Evolutionary conservation across 2,329 filamentous ascomycete genomes (phyloP), one percentile per base, ranked within the genome.

Genomic region (Ophioceras dolichostomum): DNA sequence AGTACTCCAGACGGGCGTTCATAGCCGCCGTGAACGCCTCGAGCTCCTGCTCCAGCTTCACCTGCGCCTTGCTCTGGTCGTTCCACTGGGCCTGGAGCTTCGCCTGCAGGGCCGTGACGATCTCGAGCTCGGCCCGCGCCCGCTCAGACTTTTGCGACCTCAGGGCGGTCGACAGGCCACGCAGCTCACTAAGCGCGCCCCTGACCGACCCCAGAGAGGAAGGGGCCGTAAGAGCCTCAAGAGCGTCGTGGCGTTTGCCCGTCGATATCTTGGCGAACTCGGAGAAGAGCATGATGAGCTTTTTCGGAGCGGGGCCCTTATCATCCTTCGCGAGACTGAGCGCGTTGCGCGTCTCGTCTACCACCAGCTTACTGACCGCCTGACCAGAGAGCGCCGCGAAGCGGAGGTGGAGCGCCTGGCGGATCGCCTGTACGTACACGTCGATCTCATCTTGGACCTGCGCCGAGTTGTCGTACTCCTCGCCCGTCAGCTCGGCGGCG

Each of bases 391-490:
- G 66, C 20, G 78, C 75, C 44, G 81, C 76, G 44, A 81, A 76
- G 10, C 89, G 77, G 57, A 96, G 88, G 6, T 84, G 79, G 39
- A 91, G 72, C 34, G 81, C 68, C 0, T 82, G 76, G 41, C 85
- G 73, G 20, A 95, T 64, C 8, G 75, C 78, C 52, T 87, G 78
- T 40, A 94, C 81, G 50, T 93, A 94, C 6, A 83, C 83, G 57
- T 89, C 84, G 30, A 95, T 73, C 52, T 93, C 78, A 43, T 95
- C 89, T 58, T 96, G 89, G 32, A 80, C 72, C 54, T 84, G 84
- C 0, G 87, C 85, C 0, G 89, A 94, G 22, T 83, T 75, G 46
- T 86, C 83, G 44, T 94, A 91, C 54, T 96, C 91, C 41, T 95
- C 81, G 18, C 91, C 91, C 10, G 86, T 89, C 3, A 77, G 71